Evolutionary conservation across 257 asterid species (phyloP).

Genomic region (Penstemon eatonii): DNA sequence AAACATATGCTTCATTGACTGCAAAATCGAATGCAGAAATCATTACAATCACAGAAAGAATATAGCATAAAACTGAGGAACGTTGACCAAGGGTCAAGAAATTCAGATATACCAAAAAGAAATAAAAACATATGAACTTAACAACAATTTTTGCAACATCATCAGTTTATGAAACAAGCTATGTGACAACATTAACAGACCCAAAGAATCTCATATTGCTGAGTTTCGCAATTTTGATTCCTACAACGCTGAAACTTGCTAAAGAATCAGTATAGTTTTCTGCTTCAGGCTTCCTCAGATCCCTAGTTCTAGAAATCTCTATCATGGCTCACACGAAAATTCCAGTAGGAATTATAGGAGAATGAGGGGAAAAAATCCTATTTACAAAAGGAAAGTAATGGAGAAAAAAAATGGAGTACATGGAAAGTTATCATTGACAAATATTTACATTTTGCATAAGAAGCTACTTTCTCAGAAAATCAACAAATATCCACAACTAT

Average conservation of each 20-base stretch:
- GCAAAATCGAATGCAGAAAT: conserved; percentile 29
- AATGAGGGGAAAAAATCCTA: conserved; percentile 10
- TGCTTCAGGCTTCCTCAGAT: conserved; percentile 22
- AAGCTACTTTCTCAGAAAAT: neutral
- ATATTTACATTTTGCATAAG: neutral
- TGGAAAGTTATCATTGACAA: neutral
- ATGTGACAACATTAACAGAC: neutral
- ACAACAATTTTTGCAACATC: neutral
- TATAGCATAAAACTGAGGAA: neutral
- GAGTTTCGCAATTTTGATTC: conserved; percentile 9
- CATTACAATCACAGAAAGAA: conserved; percentile 23
- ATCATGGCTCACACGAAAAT: neutral
- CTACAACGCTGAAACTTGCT: neutral
- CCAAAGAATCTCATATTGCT: neutral
- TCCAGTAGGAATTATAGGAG: neutral
- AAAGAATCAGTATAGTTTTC: conserved; percentile 1
- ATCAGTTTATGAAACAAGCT: neutral
- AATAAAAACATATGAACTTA: neutral
- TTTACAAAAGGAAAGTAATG: neutral
- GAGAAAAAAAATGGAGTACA: neutral
- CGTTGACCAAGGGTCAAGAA: conserved; percentile 3
- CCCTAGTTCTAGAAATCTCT: conserved; percentile 19
- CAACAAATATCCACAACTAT: neutral
- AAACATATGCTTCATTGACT: conserved; percentile 36
- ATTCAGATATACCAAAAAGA: neutral